Percentiles rank a stretch among this genome's conserved stretches.
Evolutionary conservation across 2,329 filamentous ascomycete genomes (phyloP).

Genomic region (Aspergillus novoparasiticus): DNA sequence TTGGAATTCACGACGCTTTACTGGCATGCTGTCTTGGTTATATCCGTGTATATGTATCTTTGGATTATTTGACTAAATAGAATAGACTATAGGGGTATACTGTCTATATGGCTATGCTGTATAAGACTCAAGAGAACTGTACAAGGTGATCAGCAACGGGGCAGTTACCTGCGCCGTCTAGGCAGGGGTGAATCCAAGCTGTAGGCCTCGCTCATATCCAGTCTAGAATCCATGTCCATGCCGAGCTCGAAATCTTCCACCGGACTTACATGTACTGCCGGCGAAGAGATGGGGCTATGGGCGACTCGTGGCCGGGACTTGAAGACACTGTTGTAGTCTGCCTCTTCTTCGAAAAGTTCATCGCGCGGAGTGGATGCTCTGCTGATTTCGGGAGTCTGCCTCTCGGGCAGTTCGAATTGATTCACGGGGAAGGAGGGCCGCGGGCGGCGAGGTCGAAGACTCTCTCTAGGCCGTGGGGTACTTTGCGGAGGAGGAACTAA

Average conservation of each 20-base stretch:
- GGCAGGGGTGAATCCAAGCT: constrained; percentile 27
- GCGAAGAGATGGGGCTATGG: constrained; percentile 65
- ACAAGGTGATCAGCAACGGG: not conserved
- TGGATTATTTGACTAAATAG: not conserved
- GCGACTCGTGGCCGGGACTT: constrained; percentile 80
- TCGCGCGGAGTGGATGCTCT: constrained; percentile 61
- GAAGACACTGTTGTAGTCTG: constrained; percentile 81
- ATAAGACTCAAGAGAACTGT: not conserved
- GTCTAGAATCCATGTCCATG: constrained; percentile 19
- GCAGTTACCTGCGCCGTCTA: constrained; percentile 14
- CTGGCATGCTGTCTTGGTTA: not conserved
- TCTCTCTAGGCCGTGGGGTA: constrained; percentile 23
- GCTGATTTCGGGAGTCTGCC: constrained; percentile 22
- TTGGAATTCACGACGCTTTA: not conserved
- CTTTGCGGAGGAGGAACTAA: constrained; percentile 51
- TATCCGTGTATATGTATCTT: not conserved
- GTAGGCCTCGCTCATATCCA: constrained; percentile 15
- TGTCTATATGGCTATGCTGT: not conserved
- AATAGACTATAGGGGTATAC: not conserved
- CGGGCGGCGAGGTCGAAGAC: constrained; percentile 25
- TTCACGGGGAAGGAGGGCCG: constrained; percentile 55
- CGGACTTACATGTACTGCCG: constrained; percentile 39
- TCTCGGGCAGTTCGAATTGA: constrained; percentile 58
- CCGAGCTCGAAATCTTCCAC: constrained; percentile 28
- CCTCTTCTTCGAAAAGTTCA: constrained; percentile 69